Evolutionary conservation across 768 basidiomycete species (phyloP), one percentile per base, ranked within the genome.

Genomic region (Suillus brevipes): DNA sequence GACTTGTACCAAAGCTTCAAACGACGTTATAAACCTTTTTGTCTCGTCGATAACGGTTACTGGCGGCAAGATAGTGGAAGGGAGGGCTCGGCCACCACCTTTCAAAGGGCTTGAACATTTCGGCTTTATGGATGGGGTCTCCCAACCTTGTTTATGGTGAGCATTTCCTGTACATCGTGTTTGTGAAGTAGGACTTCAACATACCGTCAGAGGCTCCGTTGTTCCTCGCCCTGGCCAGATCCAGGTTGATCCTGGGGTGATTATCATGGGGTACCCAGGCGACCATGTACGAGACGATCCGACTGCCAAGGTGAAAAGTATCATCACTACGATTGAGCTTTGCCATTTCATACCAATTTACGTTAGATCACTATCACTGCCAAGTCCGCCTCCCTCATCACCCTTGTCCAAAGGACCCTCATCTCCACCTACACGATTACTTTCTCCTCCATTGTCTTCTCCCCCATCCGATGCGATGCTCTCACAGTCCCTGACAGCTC

Each of bases 381-480:
- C n/a, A n/a, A 49, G 23, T 59, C n/a, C 40, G 25, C 34, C 43
- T 18, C 14, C n/a, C 18, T 31, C 60, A n/a, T 45, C 64, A 20
- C 9, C 61, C 12, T 56, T 31, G 18, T 31, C 37, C 20, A 20
- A 28, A 2, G 43, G 28, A 50, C 63, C 40, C 18, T 14, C 45
- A 31, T 42, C 23, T 18, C 38, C 66, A 6, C 58, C 60, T 28
- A 52, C 50, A 40, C 25, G 18, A 56, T 8, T 20, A 64, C 43
- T 10, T 34, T 60, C 28, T 47, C 53, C 20, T 59, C 16, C 31
- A n/a, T 10, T 25, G 20, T 42, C 65, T 69, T 43, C 66, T 28
- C 64, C 64, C 18, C 59, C 61, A 14, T 64, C 68, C 31, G 37
- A 57, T 23, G 10, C 37, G 18, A 37, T 38, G 38, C 9, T 40